phyloP scores from a whole-genome alignment of 1,284 basidiomycete species.

The Polyporus tsugae region DNA sequence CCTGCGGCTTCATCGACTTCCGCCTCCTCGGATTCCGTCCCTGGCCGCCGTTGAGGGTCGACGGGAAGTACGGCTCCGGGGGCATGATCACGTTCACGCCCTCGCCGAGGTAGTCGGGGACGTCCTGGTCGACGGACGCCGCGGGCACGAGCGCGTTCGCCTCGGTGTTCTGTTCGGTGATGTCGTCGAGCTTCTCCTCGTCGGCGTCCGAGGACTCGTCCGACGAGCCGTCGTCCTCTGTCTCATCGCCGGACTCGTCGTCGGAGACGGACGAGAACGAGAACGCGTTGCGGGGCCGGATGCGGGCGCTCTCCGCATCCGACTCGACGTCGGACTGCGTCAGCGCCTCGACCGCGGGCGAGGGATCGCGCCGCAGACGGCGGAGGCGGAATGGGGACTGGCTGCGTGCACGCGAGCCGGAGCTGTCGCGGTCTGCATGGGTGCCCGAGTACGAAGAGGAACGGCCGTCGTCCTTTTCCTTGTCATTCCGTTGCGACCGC shows the following conservation, averaged over 20 bases:
- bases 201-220: constrained; percentile 56
- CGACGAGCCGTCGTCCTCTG: constrained; percentile 48
- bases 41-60: constrained; percentile 62
- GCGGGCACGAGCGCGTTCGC: constrained; percentile 73
- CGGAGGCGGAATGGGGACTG: constrained; percentile 76
- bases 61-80: constrained; percentile 81
- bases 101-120: constrained; percentile 82
- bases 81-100: constrained; percentile 91
- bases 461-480: constrained; percentile 50
- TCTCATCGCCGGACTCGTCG: constrained; percentile 61
- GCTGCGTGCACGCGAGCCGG: constrained; percentile 63
- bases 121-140: constrained; percentile 52
- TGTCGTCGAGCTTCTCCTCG: constrained; percentile 72
- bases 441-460: constrained; percentile 56
- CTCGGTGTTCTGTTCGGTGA: constrained; percentile 79
- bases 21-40: constrained; percentile 60
- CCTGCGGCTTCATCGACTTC: constrained; percentile 65
- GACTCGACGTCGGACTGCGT: constrained; percentile 78
- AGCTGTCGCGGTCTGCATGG: constrained; percentile 40
- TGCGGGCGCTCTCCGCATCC: constrained; percentile 57
- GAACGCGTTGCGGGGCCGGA: constrained; percentile 69
- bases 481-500: constrained; percentile 51
- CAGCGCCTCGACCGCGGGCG: constrained; percentile 77
- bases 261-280: constrained; percentile 60
- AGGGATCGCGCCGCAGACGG: constrained; percentile 60